A percentile compares a stretch with the other conserved stretches of the same genome.
phyloP scores from a whole-genome alignment of 2,329 filamentous ascomycete species.

The Paramyrothecium roridum region DNA sequence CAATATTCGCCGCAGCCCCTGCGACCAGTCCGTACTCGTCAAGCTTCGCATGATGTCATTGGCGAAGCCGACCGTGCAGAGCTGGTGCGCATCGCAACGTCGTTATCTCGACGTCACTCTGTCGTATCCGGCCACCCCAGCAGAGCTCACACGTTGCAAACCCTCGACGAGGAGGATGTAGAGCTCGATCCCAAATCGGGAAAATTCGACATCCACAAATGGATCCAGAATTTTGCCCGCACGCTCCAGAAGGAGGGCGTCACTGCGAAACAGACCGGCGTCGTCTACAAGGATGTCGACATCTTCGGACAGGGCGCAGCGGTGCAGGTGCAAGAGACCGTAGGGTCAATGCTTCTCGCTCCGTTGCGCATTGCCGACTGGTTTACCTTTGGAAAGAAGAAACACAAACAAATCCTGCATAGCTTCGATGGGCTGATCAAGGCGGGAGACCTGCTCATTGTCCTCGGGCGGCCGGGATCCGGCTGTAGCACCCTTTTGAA shows the following conservation, averaged over 20 bases:
- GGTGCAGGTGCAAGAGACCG: conserved; percentile 66
- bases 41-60: conserved; percentile 14
- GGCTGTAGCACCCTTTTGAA: conserved; percentile 65
- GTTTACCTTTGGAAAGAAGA: conserved; percentile 42
- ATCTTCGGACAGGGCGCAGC: conserved; percentile 66
- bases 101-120: conserved; percentile 31
- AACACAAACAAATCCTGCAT: conserved; percentile 57
- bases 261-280: conserved; percentile 50
- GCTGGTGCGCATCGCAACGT: conserved; percentile 35
- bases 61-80: conserved; percentile 30
- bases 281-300: conserved; percentile 62
- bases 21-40: background rate
- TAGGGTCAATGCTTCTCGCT: conserved; percentile 54
- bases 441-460: conserved; percentile 65
- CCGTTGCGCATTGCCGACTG: conserved; percentile 57
- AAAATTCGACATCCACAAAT: conserved; percentile 38
- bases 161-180: conserved; percentile 23
- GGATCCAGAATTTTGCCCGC: conserved; percentile 34
- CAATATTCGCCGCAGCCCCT: no score
- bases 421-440: conserved; percentile 63
- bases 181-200: conserved; percentile 32
- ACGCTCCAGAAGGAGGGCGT: conserved; percentile 53
- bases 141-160: conserved; percentile 11
- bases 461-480: conserved; percentile 63
- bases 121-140: conserved; percentile 12